A percentile compares a stretch with the other conserved stretches of the same genome.
Evolutionary conservation across 1,284 basidiomycete genomes (phyloP).

Genomic region (Peniophora sp.): DNA sequence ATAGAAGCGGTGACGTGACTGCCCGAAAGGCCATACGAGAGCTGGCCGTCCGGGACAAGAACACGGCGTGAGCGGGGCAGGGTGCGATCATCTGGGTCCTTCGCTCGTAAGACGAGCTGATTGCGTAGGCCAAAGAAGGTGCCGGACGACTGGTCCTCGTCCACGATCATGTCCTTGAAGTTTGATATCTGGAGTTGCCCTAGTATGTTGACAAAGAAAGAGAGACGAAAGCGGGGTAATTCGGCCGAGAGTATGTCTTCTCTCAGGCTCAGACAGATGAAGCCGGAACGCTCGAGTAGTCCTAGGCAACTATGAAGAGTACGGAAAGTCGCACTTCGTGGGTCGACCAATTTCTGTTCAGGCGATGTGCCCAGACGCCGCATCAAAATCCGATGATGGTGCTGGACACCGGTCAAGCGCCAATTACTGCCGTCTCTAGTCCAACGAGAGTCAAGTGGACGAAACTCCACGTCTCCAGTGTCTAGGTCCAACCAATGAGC

Average conservation of each 20-base stretch:
- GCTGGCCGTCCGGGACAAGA: slow-evolving; percentile 27
- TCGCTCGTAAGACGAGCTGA: slow-evolving; percentile 28
- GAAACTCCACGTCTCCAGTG: slow-evolving; percentile 26
- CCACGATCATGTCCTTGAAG: slow-evolving; percentile 24
- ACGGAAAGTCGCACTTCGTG: neutral
- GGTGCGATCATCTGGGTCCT: neutral
- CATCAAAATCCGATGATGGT: neutral
- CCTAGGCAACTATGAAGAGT: neutral
- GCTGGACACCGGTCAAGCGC: slow-evolving; percentile 12
- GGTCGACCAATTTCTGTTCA: slow-evolving; percentile 8
- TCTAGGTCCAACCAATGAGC: slow-evolving; percentile 31
- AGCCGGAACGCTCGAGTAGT: neutral
- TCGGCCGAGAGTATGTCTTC: slow-evolving; percentile 8
- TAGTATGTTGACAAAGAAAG: slow-evolving; percentile 23
- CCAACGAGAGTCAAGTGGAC: slow-evolving; percentile 23
- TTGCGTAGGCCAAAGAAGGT: slow-evolving; percentile 31
- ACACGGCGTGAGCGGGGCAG: slow-evolving; percentile 19
- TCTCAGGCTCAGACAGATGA: neutral
- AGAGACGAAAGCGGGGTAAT: slow-evolving; percentile 28
- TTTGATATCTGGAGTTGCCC: slow-evolving; percentile 9
- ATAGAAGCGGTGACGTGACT: slow-evolving; percentile 10
- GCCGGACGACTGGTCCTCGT: slow-evolving; percentile 25
- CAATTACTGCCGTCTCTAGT: slow-evolving; percentile 14
- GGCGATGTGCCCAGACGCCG: neutral
- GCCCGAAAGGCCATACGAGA: neutral